A percentile compares a stretch with the other conserved stretches of the same genome.
Conservation (phyloP, 352 stramenopile genomes). For the Aphanomyces stellatus region DNA sequence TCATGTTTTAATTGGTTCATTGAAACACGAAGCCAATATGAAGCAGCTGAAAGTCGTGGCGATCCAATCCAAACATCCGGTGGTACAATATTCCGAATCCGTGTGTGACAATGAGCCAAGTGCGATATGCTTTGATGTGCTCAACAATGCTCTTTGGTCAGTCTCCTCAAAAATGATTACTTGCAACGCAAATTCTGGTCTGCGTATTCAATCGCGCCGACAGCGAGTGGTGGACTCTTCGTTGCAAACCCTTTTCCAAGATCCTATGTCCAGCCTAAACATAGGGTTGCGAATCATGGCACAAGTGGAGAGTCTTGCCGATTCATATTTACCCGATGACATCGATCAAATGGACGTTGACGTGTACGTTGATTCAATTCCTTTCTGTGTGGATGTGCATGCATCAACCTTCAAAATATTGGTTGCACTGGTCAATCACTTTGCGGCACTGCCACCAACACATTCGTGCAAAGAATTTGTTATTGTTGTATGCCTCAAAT, state of each 20-base stretch:
- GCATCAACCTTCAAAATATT: conserved; percentile 29
- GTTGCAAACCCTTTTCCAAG: conserved; percentile 36
- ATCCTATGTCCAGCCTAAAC: conserved; percentile 23
- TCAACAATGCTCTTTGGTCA: conserved; percentile 27
- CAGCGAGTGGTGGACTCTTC: conserved; percentile 22
- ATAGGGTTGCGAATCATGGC: background rate
- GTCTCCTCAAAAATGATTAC: background rate
- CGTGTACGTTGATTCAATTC: conserved; percentile 13
- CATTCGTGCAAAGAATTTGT: conserved; percentile 22
- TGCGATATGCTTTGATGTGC: conserved; percentile 37
- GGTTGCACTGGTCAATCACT: conserved; percentile 27
- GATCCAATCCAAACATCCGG: background rate
- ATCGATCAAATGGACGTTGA: conserved; percentile 12
- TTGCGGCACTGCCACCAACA: conserved; percentile 24
- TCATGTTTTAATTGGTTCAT: background rate
- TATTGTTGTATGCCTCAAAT: background rate
- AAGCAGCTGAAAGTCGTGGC: background rate
- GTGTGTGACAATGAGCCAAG: background rate
- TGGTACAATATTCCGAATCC: background rate
- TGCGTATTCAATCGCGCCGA: background rate
- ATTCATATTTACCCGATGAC: conserved; percentile 25
- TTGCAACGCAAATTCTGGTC: background rate
- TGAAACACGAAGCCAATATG: background rate
- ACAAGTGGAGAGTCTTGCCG: background rate
- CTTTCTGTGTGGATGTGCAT: conserved; percentile 39